Evolutionary conservation across 2,329 filamentous ascomycete genomes (phyloP).

Genomic region (Talaromyces albobiverticillius): DNA sequence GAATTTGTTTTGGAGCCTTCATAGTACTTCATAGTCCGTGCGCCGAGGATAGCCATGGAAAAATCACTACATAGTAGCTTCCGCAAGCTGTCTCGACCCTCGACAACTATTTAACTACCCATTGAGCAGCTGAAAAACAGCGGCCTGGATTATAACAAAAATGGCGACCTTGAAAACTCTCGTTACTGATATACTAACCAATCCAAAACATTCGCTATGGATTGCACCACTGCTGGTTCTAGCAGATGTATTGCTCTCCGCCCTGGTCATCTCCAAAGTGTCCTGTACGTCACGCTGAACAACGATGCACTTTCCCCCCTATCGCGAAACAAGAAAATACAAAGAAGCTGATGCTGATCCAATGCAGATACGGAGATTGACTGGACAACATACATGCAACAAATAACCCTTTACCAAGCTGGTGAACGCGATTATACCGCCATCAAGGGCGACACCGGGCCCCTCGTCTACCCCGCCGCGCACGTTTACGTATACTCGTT

Average conservation of each 20-base stretch:
- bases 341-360: background rate
- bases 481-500: slow-evolving; percentile 88
- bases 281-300: slow-evolving; percentile 62
- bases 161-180: slow-evolving; percentile 17
- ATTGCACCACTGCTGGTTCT: slow-evolving; percentile 65
- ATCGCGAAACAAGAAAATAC: background rate
- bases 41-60: background rate
- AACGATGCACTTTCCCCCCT: background rate
- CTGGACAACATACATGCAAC: slow-evolving; percentile 96
- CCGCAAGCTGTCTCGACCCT: background rate
- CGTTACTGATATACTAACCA: slow-evolving; percentile 45
- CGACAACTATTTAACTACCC: background rate
- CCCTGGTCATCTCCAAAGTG: slow-evolving; percentile 72
- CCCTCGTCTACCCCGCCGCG: slow-evolving; percentile 88
- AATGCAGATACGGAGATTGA: slow-evolving; percentile 89
- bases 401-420: slow-evolving; percentile 72
- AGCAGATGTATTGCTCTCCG: slow-evolving; percentile 69
- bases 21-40: too few relatives aligned
- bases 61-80: too few relatives aligned
- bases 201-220: slow-evolving; percentile 59
- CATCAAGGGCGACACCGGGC: slow-evolving; percentile 85
- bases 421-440: slow-evolving; percentile 87
- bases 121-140: background rate
- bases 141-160: background rate
- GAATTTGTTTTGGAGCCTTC: too few relatives aligned